These are phyloP conservation scores for Sanghuangporus baumii DNA, from an alignment of 1,284 basidiomycete species.

Conservation along the genomic window DNA sequence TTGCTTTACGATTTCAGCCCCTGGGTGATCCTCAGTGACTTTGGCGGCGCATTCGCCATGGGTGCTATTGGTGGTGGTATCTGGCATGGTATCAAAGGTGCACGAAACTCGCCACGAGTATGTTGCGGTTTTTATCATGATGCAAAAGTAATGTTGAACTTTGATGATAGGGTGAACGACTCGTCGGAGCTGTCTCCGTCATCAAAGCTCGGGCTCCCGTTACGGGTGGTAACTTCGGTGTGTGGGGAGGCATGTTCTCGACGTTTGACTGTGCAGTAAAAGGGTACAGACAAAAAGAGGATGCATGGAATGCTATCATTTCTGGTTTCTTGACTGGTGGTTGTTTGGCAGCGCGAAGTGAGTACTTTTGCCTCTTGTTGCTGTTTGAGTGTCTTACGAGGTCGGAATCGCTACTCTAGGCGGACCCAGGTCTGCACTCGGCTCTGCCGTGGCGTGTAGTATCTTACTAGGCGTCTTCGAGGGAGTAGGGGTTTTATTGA, in stretches of 20 bases:
- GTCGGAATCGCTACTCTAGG: slow-evolving; percentile 40
- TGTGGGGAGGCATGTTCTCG: slow-evolving; percentile 97
- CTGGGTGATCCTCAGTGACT: slow-evolving; percentile 98
- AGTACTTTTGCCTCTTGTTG: slow-evolving; percentile 32
- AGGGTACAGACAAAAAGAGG: slow-evolving; percentile 96
- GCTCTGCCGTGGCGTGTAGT: slow-evolving; percentile 92
- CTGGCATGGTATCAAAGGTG: slow-evolving; percentile 99
- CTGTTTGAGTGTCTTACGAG: background rate
- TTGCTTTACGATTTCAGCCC: slow-evolving; percentile 50
- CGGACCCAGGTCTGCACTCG: slow-evolving; percentile 87
- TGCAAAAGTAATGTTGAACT: background rate
- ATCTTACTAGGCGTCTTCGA: slow-evolving; percentile 96
- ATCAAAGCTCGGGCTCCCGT: slow-evolving; percentile 99
- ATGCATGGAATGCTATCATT: slow-evolving; percentile 99
- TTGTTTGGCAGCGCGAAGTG: slow-evolving; percentile 90
- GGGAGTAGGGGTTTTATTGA: slow-evolving; percentile 87
- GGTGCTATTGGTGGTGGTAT: slow-evolving; percentile 94
- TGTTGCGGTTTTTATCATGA: slow-evolving; percentile 27
- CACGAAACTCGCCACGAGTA: slow-evolving; percentile 92
- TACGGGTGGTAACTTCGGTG: slow-evolving; percentile 95
- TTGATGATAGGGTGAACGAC: slow-evolving; percentile 75
- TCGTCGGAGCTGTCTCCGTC: slow-evolving; percentile 90
- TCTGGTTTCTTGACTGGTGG: slow-evolving; percentile 99
- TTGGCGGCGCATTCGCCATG: slow-evolving; percentile 96
- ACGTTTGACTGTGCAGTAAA: slow-evolving; percentile 98